A percentile compares a stretch with the other conserved stretches of the same genome.
Conservation (phyloP, 2,329 filamentous ascomycete genomes). For the Fusarium sp. region DNA sequence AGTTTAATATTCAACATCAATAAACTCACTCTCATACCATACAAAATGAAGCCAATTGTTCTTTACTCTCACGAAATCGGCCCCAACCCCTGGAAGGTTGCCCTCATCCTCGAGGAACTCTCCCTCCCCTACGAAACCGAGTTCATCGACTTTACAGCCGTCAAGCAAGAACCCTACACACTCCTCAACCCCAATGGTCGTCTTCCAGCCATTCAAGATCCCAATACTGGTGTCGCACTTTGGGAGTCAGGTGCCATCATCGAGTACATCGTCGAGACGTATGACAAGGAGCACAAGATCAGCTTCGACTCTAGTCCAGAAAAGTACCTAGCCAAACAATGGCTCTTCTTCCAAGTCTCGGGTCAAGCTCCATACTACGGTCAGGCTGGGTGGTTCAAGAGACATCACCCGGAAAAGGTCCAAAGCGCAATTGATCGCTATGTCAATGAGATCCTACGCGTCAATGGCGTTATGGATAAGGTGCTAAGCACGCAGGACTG, state of each 20-base stretch:
- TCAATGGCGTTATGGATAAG: background rate
- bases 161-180: background rate
- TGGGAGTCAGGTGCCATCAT: background rate
- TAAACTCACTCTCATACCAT: no score
- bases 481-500: background rate
- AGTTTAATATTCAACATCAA: background rate
- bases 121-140: background rate
- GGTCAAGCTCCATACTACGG: background rate
- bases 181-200: background rate
- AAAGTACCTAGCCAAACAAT: background rate
- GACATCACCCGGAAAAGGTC: background rate
- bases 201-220: background rate
- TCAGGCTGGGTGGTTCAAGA: background rate
- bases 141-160: background rate
- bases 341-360: background rate
- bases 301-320: background rate
- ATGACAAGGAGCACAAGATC: background rate
- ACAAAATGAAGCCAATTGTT: background rate
- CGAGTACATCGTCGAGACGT: background rate
- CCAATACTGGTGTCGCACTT: background rate
- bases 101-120: background rate
- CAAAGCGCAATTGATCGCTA: background rate
- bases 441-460: background rate
- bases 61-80: conserved; percentile 1
- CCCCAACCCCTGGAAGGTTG: background rate